Evolutionary conservation across 2,329 filamentous ascomycete genomes (phyloP), one percentile per base, ranked within the genome.

Genomic region (Neofusicoccum parvum): DNA sequence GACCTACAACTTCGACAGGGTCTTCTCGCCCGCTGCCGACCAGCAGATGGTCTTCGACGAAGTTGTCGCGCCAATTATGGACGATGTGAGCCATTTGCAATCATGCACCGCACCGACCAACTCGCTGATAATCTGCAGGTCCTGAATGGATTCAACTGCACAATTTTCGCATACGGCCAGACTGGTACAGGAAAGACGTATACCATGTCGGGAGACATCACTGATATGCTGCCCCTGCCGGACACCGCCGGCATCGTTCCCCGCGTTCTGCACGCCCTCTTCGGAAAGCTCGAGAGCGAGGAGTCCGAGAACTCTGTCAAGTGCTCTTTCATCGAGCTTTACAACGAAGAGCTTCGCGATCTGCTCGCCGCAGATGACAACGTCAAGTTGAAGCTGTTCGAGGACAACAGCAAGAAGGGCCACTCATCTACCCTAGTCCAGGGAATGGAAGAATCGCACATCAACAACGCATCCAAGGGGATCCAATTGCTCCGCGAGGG

Each of bases 161-260:
- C 95, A 5, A 97, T 99, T 67, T 99, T 99, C 73, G 95, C 95
- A 39, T 99, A 99, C 76, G 95, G 95, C 32, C 95, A 99, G 78
- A 99, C 95, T 0, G 95, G 95, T 50, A 99, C 95, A 0, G 95
- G 95, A 72, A 99, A 99, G 79, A 99, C 95, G 14, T 99, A 99
- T 79, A 99, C 95, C 27, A 99, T 99, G 95, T 97, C 94, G 0
- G 95, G 95, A 64, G 94, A 99, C 77, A 97, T 99, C 88, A 92
- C 87, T 14, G 92, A 97, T 71, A 92, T 93, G 43, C 92, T 94
- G 1, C 88, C 97, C 67, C 84, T 96, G 14, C 94, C 94, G 1
- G 95, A 98, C 74, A 90, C 89, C 45, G 95, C 96, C 34, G 95
- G 95, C 72, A 98, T 99, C 71, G 95, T 99, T 68, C 96, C 96